phyloP scores from a whole-genome alignment of 805 yeast species.

The Metschnikowia borealis region DNA sequence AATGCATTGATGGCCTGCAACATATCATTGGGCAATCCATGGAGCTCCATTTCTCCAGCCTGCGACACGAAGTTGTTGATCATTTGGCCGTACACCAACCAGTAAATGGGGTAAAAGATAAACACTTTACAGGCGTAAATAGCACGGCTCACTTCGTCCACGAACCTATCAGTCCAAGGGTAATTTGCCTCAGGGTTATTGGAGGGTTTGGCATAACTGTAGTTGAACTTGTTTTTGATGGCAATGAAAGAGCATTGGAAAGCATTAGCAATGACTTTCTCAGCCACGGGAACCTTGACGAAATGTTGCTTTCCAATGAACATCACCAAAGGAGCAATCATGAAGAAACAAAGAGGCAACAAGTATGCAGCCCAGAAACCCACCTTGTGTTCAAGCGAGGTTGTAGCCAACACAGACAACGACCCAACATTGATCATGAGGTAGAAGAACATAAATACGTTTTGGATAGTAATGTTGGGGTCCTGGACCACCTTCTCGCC shows the following conservation, averaged over 20 bases:
- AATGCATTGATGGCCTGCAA: slow-evolving; percentile 12
- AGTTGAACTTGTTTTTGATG: slow-evolving; percentile 10
- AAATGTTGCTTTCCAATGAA: slow-evolving; percentile 10
- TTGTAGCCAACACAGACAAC: slow-evolving; percentile 12
- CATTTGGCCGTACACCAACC: slow-evolving; percentile 19
- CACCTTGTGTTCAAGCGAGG: slow-evolving; percentile 11
- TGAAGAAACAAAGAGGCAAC: slow-evolving; percentile 13
- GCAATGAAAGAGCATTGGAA: slow-evolving; percentile 10
- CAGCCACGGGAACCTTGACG: slow-evolving; percentile 12
- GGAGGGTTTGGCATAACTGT: slow-evolving; percentile 14
- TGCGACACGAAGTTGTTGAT: slow-evolving; percentile 14
- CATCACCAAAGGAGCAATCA: slow-evolving; percentile 9
- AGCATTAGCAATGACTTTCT: slow-evolving; percentile 11
- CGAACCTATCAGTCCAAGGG: slow-evolving; percentile 15
- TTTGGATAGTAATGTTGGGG: slow-evolving; percentile 15
- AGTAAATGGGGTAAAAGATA: slow-evolving; percentile 14
- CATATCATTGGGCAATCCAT: slow-evolving; percentile 17
- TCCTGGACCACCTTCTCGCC: slow-evolving; percentile 14
- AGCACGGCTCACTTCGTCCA: slow-evolving; percentile 13
- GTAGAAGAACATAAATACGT: slow-evolving; percentile 15
- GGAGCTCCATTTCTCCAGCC: slow-evolving; percentile 16
- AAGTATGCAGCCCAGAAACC: slow-evolving; percentile 16
- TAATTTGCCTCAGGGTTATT: slow-evolving; percentile 9
- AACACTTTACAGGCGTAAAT: slow-evolving; percentile 15
- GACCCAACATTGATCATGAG: slow-evolving; percentile 17